Conservation (phyloP, 371 early-diverging fungal genomes). For the Syncephalastrum racemosum region DNA sequence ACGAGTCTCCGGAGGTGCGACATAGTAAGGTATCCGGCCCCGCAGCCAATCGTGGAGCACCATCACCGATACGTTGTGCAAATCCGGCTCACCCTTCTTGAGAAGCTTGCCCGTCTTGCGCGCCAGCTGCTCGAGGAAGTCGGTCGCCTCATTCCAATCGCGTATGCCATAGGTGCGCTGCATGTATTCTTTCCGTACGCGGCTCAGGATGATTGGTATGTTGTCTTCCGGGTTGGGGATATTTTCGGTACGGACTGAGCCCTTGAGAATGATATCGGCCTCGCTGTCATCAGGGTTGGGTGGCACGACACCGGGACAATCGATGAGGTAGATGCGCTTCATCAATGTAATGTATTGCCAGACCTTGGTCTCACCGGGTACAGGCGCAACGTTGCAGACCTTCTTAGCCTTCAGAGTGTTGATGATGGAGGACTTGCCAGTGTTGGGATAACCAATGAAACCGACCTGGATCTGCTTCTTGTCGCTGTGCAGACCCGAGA, state of each 20-base stretch:
- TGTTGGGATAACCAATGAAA: constrained; percentile 97
- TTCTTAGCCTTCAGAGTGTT: constrained; percentile 96
- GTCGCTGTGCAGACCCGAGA: constrained; percentile 92
- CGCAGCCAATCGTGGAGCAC: constrained; percentile 99
- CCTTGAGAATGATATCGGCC: constrained; percentile 97
- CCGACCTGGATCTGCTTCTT: constrained; percentile 98
- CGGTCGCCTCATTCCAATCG: constrained; percentile 81
- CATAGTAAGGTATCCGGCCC: constrained; percentile 98
- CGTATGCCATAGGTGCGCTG: constrained; percentile 88
- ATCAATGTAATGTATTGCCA: constrained; percentile 99
- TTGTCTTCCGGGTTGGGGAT: constrained; percentile 93
- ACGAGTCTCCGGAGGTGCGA: constrained; percentile 75
- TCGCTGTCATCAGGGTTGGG: constrained; percentile 85
- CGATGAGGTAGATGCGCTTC: constrained; percentile 98
- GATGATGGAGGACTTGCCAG: constrained; percentile 97
- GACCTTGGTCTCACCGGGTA: constrained; percentile 99
- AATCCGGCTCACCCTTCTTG: constrained; percentile 97
- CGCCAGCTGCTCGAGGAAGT: constrained; percentile 92
- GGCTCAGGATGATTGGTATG: constrained; percentile 81
- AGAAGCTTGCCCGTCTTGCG: constrained; percentile 90
- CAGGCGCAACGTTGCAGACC: constrained; percentile 98
- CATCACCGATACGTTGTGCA: constrained; percentile 94
- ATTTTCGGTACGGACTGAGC: constrained; percentile 97
- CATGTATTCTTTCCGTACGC: constrained; percentile 89
- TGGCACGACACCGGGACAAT: constrained; percentile 99